phyloP scores from a whole-genome alignment of 768 basidiomycete genomes.

The Tylopilus intermedius region DNA sequence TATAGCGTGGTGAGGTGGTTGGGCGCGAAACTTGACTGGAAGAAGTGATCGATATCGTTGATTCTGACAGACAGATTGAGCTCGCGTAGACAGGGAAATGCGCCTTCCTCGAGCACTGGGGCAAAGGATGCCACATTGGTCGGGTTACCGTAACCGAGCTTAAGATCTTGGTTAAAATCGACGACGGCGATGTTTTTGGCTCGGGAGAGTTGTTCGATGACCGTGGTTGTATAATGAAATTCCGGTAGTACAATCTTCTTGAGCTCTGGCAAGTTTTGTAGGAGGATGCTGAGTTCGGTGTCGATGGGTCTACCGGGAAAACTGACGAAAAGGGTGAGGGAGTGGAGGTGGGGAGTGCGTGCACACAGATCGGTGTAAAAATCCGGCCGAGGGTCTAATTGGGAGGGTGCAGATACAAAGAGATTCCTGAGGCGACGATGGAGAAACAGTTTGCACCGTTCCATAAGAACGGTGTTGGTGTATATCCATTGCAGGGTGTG shows the following conservation, averaged over 20 bases:
- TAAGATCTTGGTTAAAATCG: slow-evolving; percentile 49
- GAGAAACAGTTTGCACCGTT: slow-evolving; percentile 51
- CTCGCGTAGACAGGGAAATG: slow-evolving; percentile 52
- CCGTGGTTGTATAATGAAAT: slow-evolving; percentile 43
- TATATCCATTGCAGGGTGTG: slow-evolving; percentile 47
- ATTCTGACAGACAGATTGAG: slow-evolving; percentile 45
- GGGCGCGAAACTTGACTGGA: slow-evolving; percentile 43
- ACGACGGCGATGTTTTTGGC: slow-evolving; percentile 40
- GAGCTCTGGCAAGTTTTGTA: slow-evolving; percentile 40
- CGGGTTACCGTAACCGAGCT: slow-evolving; percentile 45
- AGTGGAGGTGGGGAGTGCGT: slow-evolving; percentile 48
- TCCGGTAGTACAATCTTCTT: slow-evolving; percentile 47
- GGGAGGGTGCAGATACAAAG: slow-evolving; percentile 27
- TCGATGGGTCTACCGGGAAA: slow-evolving; percentile 42
- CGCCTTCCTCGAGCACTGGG: slow-evolving; percentile 42
- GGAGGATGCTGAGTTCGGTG: slow-evolving; percentile 34
- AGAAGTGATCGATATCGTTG: slow-evolving; percentile 41
- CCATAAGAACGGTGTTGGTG: slow-evolving; percentile 21
- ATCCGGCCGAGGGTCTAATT: slow-evolving; percentile 6
- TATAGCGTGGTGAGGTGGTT: slow-evolving; percentile 46
- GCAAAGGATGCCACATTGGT: slow-evolving; percentile 41
- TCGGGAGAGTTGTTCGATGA: slow-evolving; percentile 45
- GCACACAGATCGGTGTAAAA: slow-evolving; percentile 38
- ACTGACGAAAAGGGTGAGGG: slow-evolving; percentile 43
- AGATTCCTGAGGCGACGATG: slow-evolving; percentile 45